Conservation (phyloP, 2,329 filamentous ascomycete species). For the Lasiodiplodia theobromae region DNA sequence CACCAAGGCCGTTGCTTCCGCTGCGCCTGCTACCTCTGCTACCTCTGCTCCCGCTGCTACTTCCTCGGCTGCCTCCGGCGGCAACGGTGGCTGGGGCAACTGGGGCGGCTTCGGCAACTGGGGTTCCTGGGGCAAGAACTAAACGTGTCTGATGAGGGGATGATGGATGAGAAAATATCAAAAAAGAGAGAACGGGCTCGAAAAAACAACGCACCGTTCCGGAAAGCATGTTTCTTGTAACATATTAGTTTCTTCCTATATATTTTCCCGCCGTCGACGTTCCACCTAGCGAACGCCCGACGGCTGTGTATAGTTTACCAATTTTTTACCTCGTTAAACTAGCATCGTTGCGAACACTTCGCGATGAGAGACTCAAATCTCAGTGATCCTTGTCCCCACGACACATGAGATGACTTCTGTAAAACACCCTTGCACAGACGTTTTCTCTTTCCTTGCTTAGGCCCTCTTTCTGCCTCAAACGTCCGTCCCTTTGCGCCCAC, state of each 20-base stretch:
- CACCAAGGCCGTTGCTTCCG: conserved; percentile 1
- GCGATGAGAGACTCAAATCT: neutral
- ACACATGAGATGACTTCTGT: neutral
- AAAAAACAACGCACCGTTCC: neutral
- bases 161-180: neutral
- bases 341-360: neutral
- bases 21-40: neutral
- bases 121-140: neutral
- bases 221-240: neutral
- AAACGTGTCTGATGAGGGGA: neutral
- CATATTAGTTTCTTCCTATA: neutral
- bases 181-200: neutral
- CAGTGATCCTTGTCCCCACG: neutral
- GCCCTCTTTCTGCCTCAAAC: neutral
- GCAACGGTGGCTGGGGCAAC: conserved; percentile 4
- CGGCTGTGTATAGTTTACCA: neutral
- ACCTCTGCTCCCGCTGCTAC: neutral
- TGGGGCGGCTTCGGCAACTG: conserved; percentile 12
- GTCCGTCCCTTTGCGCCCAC: neutral
- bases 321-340: neutral
- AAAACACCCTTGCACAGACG: neutral
- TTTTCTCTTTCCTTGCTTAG: neutral
- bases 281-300: neutral
- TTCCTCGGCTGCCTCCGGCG: neutral
- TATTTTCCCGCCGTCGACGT: neutral